A percentile compares a stretch with the other conserved stretches of the same genome.
phyloP scores from a whole-genome alignment of 2,329 filamentous ascomycete genomes.

The Calonectria pseudoreteaudii region DNA sequence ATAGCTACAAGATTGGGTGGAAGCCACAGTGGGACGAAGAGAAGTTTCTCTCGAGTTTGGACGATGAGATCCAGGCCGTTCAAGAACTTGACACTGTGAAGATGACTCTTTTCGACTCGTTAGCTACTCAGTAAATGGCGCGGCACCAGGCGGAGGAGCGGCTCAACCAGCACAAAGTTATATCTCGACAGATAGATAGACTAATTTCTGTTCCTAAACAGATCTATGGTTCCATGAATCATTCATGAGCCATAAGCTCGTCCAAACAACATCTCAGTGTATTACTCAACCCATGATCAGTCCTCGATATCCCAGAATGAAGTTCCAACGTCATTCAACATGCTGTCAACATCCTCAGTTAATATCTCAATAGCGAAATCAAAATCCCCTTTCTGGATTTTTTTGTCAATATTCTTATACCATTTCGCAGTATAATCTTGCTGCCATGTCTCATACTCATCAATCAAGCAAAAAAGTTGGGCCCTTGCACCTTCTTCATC shows the following conservation, averaged over 20 bases:
- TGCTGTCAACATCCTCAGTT: too few species aligned
- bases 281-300: too few species aligned
- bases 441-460: too few species aligned
- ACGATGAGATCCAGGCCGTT: constrained; percentile 3
- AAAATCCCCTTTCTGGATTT: too few species aligned
- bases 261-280: too few species aligned
- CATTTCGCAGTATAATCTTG: too few species aligned
- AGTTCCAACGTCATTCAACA: too few species aligned
- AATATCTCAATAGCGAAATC: too few species aligned
- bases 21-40: constrained; percentile 12
- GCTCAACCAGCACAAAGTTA: background rate
- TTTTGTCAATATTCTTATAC: too few species aligned
- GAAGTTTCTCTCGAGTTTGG: background rate
- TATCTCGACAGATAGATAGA: background rate
- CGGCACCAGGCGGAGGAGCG: background rate
- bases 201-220: background rate
- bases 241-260: background rate
- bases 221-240: background rate
- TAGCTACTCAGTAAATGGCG: background rate
- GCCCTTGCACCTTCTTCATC: too few species aligned
- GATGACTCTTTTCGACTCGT: background rate
- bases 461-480: too few species aligned
- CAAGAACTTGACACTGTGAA: background rate
- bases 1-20: constrained; percentile 1
- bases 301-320: too few species aligned